These are phyloP conservation scores for Alternaria brassicicola DNA, from an alignment of 2,329 filamentous ascomycete species.

Conservation along the genomic window DNA sequence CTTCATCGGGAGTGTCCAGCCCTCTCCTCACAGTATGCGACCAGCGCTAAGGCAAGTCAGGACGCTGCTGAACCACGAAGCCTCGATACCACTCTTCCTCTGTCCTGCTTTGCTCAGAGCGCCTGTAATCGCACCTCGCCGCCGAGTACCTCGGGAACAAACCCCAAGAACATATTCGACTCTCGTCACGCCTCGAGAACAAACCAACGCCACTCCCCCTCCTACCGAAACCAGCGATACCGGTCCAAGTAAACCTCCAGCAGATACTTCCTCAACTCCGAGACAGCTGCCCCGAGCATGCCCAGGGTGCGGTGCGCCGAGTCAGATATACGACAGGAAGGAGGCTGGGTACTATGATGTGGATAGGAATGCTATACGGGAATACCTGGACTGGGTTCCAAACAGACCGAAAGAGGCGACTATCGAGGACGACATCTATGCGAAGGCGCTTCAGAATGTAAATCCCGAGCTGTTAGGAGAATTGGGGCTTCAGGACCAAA, in stretches of 20 bases:
- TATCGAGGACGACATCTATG: conserved; percentile 47
- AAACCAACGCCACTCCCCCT: conserved; percentile 15
- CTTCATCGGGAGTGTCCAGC: not conserved
- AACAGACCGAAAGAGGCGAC: conserved; percentile 24
- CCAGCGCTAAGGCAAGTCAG: conserved; percentile 37
- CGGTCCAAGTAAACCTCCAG: not conserved
- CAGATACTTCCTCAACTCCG: conserved; percentile 5
- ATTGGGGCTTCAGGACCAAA: conserved; percentile 36
- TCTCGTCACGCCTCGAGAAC: conserved; percentile 25
- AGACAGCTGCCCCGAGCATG: conserved; percentile 58
- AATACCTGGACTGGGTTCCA: conserved; percentile 42
- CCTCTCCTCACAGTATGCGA: conserved; percentile 36
- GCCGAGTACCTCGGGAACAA: conserved; percentile 4
- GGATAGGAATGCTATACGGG: conserved; percentile 55
- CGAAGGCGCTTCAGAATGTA: conserved; percentile 41
- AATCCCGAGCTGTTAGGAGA: conserved; percentile 37
- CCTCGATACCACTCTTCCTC: conserved; percentile 42
- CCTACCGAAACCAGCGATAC: conserved; percentile 10
- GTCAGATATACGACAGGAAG: conserved; percentile 61
- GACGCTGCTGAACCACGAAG: conserved; percentile 34
- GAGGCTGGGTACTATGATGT: conserved; percentile 65
- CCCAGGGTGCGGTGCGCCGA: conserved; percentile 67
- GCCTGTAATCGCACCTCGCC: conserved; percentile 15
- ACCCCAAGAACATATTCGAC: conserved; percentile 33
- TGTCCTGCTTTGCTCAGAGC: conserved; percentile 42